Evolutionary conservation across 1,284 basidiomycete genomes (phyloP), one percentile per base, ranked within the genome.

Genomic region (Papiliotrema fonsecae): DNA sequence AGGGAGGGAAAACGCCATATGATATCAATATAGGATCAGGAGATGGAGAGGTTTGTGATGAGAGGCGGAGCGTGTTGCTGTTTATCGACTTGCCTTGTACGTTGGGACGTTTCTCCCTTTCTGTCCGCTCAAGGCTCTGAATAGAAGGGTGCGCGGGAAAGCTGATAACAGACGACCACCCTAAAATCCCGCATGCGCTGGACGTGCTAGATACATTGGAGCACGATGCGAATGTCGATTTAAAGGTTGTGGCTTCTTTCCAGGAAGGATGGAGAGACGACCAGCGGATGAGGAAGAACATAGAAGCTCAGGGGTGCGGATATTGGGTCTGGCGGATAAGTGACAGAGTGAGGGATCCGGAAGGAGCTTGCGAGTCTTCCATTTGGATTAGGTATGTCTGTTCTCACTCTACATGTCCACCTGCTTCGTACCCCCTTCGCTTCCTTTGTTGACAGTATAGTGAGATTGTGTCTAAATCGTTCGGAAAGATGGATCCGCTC

Each of bases 11-110:
- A n/a, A 44, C 42, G 44, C 44, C 35, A 24, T 38, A 36, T 27
- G 44, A 38, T 22, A n/a, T 27, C 19, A 22, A 9, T 10, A 19
- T 39, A 14, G 24, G 19, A 26, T 6, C 10, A 16, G 44, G 26
- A 13, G 35, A 45, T 18, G 44, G 34, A 4, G 44, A 37, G 24
- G 26, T 38, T 13, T 36, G 44, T 38, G 44, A 38, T 11, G 44
- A 45, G 14, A 36, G 25, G 6, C 34, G 26, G n/a, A 45, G 44
- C 30, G 26, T 45, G 6, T 21, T 45, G 44, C 44, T 45, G 28
- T 45, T 45, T 38, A 45, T 45, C 21, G 44, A 45, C 22, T 26
- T 45, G 26, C 44, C 44, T 10, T 45, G 44, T 45, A 21, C 32
- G 42, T 22, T n/a, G n/a, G n/a, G n/a, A n/a, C n/a, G n/a, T n/a